Conservation (phyloP, 805 yeast species). For the Zygotorulaspora sp. region DNA sequence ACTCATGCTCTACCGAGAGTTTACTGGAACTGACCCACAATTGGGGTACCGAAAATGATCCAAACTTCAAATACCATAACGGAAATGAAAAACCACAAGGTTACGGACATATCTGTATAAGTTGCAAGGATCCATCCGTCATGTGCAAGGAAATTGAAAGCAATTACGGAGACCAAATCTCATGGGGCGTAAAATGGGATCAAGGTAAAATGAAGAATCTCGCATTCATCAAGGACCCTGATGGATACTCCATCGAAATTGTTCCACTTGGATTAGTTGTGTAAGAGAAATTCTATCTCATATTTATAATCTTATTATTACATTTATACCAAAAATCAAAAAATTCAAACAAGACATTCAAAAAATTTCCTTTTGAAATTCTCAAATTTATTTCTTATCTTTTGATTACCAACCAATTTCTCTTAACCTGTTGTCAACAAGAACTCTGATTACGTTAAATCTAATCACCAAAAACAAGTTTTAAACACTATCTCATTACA, state of each 20-base stretch:
- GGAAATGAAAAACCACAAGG: slow-evolving; percentile 81
- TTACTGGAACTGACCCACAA: slow-evolving; percentile 88
- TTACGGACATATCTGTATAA: slow-evolving; percentile 79
- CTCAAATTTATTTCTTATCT: no score
- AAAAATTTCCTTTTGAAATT: no score
- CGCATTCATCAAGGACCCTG: slow-evolving; percentile 84
- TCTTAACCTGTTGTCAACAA: no score
- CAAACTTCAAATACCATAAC: slow-evolving; percentile 69
- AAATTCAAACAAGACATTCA: no score
- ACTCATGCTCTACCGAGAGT: slow-evolving; percentile 51
- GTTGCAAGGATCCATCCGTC: slow-evolving; percentile 52
- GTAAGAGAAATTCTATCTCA: no score
- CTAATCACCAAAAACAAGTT: no score
- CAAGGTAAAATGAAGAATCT: slow-evolving; percentile 52
- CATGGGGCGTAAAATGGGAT: slow-evolving; percentile 56
- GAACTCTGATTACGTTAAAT: no score
- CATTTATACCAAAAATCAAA: no score
- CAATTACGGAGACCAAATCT: slow-evolving; percentile 45
- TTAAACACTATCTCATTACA: no score
- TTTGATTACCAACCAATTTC: no score
- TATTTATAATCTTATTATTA: no score
- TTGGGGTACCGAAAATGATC: slow-evolving; percentile 89
- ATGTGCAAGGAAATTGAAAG: slow-evolving; percentile 46
- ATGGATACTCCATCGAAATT: slow-evolving; percentile 80
- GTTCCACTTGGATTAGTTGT: slow-evolving; percentile 39